Evolutionary conservation across 805 yeast genomes (phyloP).

Genomic region (Myxozyma nipponensis): DNA sequence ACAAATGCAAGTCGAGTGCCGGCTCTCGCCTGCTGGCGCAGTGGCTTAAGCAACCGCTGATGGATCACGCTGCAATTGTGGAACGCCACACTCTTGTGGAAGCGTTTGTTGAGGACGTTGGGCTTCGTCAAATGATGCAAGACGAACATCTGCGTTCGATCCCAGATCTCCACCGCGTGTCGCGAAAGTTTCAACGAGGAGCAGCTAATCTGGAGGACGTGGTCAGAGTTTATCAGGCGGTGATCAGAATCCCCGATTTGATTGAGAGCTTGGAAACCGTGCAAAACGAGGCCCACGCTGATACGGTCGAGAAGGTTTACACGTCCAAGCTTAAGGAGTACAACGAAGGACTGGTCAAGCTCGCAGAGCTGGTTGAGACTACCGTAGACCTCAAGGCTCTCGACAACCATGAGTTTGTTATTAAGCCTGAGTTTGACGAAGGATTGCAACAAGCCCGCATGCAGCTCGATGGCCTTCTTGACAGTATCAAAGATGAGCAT

Average conservation of each 20-base stretch:
- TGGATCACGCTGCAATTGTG: conserved; percentile 55
- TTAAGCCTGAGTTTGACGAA: conserved; percentile 87
- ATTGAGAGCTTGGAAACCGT: conserved; percentile 48
- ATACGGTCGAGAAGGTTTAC: conserved; percentile 53
- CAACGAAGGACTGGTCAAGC: conserved; percentile 54
- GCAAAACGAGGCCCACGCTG: conserved; percentile 38
- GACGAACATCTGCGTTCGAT: conserved; percentile 64
- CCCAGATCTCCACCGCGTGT: conserved; percentile 77
- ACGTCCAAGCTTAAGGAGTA: conserved; percentile 50
- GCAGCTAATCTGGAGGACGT: conserved; percentile 79
- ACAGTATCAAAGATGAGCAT: conserved; percentile 58
- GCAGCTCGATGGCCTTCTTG: conserved; percentile 52
- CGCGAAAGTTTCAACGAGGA: conserved; percentile 57
- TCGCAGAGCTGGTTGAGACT: conserved; percentile 84
- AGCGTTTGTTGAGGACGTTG: conserved; percentile 63
- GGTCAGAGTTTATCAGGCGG: conserved; percentile 79
- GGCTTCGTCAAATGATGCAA: conserved; percentile 60
- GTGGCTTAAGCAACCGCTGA: conserved; percentile 95
- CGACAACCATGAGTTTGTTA: conserved; percentile 76
- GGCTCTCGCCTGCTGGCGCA: conserved; percentile 84
- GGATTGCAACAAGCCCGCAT: conserved; percentile 57
- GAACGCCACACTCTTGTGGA: conserved; percentile 75
- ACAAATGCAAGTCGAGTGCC: conserved; percentile 83
- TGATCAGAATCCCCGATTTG: conserved; percentile 65
- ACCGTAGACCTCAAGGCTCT: conserved; percentile 84